Conservation (phyloP, 225 moss, liverwort and hornwort genomes). For the Pleurozium schreberi region DNA sequence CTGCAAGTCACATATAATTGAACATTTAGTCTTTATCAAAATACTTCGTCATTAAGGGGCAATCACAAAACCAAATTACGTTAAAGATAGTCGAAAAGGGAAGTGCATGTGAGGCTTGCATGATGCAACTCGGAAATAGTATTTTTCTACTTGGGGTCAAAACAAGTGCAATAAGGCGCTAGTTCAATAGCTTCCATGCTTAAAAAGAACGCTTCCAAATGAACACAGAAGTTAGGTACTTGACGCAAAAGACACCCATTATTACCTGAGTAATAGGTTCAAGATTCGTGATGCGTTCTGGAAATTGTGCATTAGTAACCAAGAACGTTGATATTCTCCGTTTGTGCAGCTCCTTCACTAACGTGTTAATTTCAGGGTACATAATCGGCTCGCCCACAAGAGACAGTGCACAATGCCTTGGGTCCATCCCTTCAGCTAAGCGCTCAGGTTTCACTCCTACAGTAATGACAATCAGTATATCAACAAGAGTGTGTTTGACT, state of each 20-base stretch:
- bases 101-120: neutral
- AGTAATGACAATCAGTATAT: neutral
- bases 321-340: slow-evolving; percentile 79
- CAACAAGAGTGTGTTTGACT: neutral
- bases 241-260: neutral
- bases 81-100: neutral
- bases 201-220: neutral
- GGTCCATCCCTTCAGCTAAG: slow-evolving; percentile 87
- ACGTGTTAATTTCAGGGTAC: slow-evolving; percentile 95
- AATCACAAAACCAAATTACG: neutral
- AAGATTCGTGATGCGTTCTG: slow-evolving; percentile 67
- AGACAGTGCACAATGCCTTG: slow-evolving; percentile 93
- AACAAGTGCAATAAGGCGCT: neutral
- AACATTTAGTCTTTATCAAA: neutral
- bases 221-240: neutral
- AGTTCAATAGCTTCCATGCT: neutral
- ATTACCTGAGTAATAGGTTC: slow-evolving; percentile 86
- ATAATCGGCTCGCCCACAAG: slow-evolving; percentile 96
- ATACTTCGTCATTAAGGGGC: neutral
- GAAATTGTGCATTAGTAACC: slow-evolving; percentile 97
- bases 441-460: slow-evolving; percentile 92
- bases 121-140: neutral
- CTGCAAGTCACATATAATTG: neutral
- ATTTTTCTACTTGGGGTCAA: neutral
- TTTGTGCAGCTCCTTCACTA: slow-evolving; percentile 83